Conservation (phyloP, 805 yeast species). For the Wickerhamiella shivajii region DNA sequence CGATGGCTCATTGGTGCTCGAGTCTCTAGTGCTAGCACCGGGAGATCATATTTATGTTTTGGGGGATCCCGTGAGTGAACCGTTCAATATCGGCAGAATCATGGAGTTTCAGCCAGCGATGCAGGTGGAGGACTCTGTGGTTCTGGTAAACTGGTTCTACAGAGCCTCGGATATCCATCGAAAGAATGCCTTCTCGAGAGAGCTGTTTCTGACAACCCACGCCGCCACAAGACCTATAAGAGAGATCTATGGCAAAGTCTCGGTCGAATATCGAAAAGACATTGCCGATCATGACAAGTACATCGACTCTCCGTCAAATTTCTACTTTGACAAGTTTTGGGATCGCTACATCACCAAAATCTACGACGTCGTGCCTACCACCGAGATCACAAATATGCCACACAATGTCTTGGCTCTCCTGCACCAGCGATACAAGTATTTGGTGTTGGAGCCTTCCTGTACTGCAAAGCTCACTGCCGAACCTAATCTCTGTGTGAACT, state of each 20-base stretch:
- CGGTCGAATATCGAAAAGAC: conserved; percentile 54
- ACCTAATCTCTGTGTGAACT: conserved; percentile 56
- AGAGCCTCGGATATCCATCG: conserved; percentile 74
- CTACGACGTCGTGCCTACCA: conserved; percentile 63
- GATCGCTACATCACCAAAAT: conserved; percentile 75
- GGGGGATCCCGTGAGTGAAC: conserved; percentile 89
- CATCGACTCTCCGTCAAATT: conserved; percentile 46
- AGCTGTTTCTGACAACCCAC: conserved; percentile 73
- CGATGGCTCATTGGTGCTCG: conserved; percentile 20
- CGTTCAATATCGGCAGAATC: conserved; percentile 75
- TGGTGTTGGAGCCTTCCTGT: conserved; percentile 58
- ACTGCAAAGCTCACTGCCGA: conserved; percentile 47
- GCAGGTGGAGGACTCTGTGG: conserved; percentile 28
- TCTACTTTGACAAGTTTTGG: conserved; percentile 74
- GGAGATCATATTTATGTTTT: conserved; percentile 65
- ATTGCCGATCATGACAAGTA: conserved; percentile 44
- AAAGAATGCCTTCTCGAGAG: conserved; percentile 51
- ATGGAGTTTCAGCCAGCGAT: conserved; percentile 43
- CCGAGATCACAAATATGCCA: conserved; percentile 42
- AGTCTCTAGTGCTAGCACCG: conserved; percentile 18
- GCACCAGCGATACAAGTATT: conserved; percentile 51
- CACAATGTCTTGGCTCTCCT: conserved; percentile 44
- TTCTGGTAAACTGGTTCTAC: conserved; percentile 82
- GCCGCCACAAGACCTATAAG: conserved; percentile 66
- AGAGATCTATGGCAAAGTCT: conserved; percentile 61